Evolutionary conservation across 257 asterid species (phyloP).

Genomic region (Solanum paucissectum): DNA sequence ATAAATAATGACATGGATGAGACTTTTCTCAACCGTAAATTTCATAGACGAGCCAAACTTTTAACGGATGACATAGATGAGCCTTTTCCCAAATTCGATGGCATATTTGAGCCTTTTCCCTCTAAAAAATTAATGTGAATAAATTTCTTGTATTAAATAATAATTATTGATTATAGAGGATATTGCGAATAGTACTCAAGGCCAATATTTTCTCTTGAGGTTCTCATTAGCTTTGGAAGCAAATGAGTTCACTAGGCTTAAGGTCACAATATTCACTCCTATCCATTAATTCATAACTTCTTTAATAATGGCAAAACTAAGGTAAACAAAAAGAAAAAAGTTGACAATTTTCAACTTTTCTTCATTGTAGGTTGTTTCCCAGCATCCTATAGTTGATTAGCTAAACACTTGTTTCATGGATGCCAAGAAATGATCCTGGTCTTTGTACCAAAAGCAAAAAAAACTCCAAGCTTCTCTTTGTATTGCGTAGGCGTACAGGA

Average conservation of each 20-base stretch:
- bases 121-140: neutral
- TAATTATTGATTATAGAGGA: neutral
- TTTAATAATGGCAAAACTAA: neutral
- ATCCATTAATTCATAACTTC: neutral
- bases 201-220: neutral
- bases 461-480: neutral
- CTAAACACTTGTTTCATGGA: conserved; percentile 23
- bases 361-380: conserved; percentile 1
- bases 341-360: neutral
- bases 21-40: too few relatives aligned
- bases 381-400: neutral
- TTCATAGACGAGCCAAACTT: too few relatives aligned
- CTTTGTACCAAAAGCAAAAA: conserved; percentile 6
- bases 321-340: neutral
- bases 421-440: conserved; percentile 25
- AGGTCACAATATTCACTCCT: neutral
- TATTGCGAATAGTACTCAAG: neutral
- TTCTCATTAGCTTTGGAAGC: neutral
- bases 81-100: too few relatives aligned
- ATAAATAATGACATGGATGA: too few relatives aligned
- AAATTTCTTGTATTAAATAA: neutral
- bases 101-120: too few relatives aligned
- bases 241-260: neutral
- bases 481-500: conserved; percentile 61
- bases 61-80: too few relatives aligned